Conservation (phyloP, 139 green algal genomes). For the Micractinium conductrix region DNA sequence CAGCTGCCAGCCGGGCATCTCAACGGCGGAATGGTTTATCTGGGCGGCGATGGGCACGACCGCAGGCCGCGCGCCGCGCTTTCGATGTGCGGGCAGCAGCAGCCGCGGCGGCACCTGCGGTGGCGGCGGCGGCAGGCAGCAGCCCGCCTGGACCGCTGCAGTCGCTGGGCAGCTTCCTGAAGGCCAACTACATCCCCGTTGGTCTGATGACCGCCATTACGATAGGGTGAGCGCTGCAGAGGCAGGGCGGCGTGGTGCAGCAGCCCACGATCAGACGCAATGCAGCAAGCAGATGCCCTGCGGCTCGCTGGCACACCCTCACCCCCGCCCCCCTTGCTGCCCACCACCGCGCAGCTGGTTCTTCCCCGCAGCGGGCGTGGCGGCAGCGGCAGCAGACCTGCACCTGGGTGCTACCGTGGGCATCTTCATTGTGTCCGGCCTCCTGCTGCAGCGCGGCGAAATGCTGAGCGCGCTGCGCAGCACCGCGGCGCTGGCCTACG, state of each 20-base stretch:
- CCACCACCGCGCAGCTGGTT: conserved; percentile 26
- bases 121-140: background rate
- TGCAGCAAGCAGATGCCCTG: background rate
- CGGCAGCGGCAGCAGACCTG: conserved; percentile 40
- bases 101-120: too few species aligned
- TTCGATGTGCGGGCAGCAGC: too few species aligned
- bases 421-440: conserved; percentile 63
- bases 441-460: conserved; percentile 54
- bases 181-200: conserved; percentile 22
- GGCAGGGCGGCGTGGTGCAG: background rate
- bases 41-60: too few species aligned
- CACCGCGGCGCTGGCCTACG: conserved; percentile 27
- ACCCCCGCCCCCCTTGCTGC: background rate
- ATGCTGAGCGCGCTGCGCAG: conserved; percentile 27
- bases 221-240: background rate
- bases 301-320: background rate
- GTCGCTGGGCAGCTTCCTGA: background rate
- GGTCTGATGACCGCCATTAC: background rate
- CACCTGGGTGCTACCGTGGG: conserved; percentile 48
- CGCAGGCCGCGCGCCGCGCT: too few species aligned
- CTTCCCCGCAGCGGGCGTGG: conserved; percentile 32
- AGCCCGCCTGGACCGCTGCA: background rate
- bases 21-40: too few species aligned
- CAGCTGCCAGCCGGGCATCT: too few species aligned
- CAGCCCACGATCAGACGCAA: background rate